These are phyloP conservation scores for Ceratobasidium sp. DNA, from an alignment of 1,284 basidiomycete species.

Conservation along the genomic window DNA sequence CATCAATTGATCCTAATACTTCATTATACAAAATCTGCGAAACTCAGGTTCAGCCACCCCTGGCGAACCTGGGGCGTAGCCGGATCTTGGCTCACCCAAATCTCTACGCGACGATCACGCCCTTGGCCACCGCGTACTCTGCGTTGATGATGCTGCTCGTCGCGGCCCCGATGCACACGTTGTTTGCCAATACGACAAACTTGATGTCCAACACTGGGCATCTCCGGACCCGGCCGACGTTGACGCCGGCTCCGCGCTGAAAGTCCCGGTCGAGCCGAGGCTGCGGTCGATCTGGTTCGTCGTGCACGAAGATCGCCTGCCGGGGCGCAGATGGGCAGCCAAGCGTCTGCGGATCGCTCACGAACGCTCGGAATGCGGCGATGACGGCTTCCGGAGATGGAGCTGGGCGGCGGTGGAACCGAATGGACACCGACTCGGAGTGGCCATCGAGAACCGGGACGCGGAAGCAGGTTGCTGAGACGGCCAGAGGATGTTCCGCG, in stretches of 20 bases:
- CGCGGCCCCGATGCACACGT: constrained; percentile 96
- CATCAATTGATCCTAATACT: constrained; percentile 13
- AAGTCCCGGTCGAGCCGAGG: constrained; percentile 92
- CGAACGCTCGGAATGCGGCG: constrained; percentile 80
- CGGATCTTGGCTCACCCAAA: constrained; percentile 5
- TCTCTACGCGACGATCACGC: constrained; percentile 60
- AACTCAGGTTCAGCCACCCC: constrained; percentile 16
- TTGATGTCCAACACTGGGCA: constrained; percentile 95
- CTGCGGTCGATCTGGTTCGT: constrained; percentile 93
- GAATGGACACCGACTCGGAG: constrained; percentile 86
- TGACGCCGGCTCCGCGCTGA: constrained; percentile 92
- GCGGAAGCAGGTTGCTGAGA: constrained; percentile 92
- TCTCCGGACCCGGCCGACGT: constrained; percentile 90
- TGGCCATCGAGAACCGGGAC: constrained; percentile 96
- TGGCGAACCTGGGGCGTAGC: not conserved
- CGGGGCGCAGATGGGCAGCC: constrained; percentile 88
- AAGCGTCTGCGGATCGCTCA: constrained; percentile 81
- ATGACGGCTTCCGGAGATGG: constrained; percentile 90
- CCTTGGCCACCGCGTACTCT: constrained; percentile 90
- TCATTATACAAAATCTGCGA: constrained; percentile 12
- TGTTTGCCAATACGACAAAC: constrained; percentile 95
- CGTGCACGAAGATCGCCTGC: constrained; percentile 91
- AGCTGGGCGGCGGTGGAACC: constrained; percentile 82
- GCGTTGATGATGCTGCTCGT: constrained; percentile 99
- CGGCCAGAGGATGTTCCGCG: constrained; percentile 76